Percentiles rank a stretch among this genome's conserved stretches.
Conservation (phyloP, 2,329 filamentous ascomycete species). For the Hansfordia pulvinata region DNA sequence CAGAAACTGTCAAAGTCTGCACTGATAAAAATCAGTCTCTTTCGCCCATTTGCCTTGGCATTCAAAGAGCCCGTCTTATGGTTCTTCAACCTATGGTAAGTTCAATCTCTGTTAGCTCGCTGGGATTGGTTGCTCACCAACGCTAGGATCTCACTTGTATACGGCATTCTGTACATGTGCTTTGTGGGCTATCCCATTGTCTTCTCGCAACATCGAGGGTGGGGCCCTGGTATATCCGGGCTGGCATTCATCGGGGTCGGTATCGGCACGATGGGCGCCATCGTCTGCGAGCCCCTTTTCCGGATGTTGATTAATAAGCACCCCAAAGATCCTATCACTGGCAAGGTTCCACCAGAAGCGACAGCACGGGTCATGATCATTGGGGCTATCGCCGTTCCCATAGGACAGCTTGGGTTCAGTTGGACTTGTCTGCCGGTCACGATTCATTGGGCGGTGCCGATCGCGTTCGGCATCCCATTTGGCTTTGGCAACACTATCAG, state of each 20-base stretch:
- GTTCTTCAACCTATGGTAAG: constrained; percentile 54
- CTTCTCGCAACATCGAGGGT: constrained; percentile 61
- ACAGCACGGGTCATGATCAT: constrained; percentile 71
- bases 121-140: background rate
- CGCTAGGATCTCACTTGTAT: constrained; percentile 62
- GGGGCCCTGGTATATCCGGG: constrained; percentile 59
- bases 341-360: constrained; percentile 62
- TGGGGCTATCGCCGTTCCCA: constrained; percentile 57
- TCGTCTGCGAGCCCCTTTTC: constrained; percentile 56
- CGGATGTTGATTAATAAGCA: constrained; percentile 68
- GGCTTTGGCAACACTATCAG: constrained; percentile 63
- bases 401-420: constrained; percentile 75
- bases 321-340: constrained; percentile 60
- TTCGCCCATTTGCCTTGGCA: constrained; percentile 63
- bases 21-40: constrained; percentile 62
- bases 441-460: constrained; percentile 72
- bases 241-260: constrained; percentile 64
- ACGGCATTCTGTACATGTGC: constrained; percentile 78
- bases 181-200: constrained; percentile 86
- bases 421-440: constrained; percentile 71
- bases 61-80: constrained; percentile 70
- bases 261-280: constrained; percentile 47
- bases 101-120: background rate
- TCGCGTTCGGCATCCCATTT: constrained; percentile 68
- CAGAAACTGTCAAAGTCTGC: constrained; percentile 49